Percentiles rank a stretch among this genome's conserved stretches.
Evolutionary conservation across 1,284 basidiomycete genomes (phyloP).

Genomic region (Baeospora myosura): DNA sequence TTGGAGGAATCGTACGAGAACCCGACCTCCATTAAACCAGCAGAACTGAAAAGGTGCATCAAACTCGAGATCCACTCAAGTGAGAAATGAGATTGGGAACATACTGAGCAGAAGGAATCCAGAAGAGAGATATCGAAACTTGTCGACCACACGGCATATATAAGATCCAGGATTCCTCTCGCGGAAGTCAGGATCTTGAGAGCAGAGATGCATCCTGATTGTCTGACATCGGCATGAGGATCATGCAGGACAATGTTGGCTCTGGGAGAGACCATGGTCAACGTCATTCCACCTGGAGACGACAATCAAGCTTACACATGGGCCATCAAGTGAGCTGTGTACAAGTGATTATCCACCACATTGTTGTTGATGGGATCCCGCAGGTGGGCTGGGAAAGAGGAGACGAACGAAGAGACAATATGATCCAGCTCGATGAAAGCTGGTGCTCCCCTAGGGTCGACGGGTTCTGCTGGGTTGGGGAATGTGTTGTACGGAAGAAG

Average conservation of each 20-base stretch:
- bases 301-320: constrained; percentile 45
- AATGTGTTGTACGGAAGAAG: constrained; percentile 18
- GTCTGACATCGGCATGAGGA: constrained; percentile 55
- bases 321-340: constrained; percentile 53
- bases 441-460: constrained; percentile 51
- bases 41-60: constrained; percentile 39
- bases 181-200: constrained; percentile 59
- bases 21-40: constrained; percentile 61
- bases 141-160: constrained; percentile 57
- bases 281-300: not conserved
- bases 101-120: constrained; percentile 53
- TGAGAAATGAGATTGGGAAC: constrained; percentile 7
- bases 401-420: constrained; percentile 46
- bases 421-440: constrained; percentile 63
- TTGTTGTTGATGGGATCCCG: constrained; percentile 49
- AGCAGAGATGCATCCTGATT: constrained; percentile 55
- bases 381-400: constrained; percentile 52
- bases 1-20: constrained; percentile 56
- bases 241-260: constrained; percentile 63
- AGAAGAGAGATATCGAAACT: constrained; percentile 62
- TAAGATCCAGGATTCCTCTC: constrained; percentile 57
- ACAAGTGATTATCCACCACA: constrained; percentile 59
- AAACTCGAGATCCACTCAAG: not conserved
- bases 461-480: constrained; percentile 25
- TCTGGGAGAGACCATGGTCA: constrained; percentile 25